Conservation (phyloP, 257 asterid genomes). For the Coffea canephora region DNA sequence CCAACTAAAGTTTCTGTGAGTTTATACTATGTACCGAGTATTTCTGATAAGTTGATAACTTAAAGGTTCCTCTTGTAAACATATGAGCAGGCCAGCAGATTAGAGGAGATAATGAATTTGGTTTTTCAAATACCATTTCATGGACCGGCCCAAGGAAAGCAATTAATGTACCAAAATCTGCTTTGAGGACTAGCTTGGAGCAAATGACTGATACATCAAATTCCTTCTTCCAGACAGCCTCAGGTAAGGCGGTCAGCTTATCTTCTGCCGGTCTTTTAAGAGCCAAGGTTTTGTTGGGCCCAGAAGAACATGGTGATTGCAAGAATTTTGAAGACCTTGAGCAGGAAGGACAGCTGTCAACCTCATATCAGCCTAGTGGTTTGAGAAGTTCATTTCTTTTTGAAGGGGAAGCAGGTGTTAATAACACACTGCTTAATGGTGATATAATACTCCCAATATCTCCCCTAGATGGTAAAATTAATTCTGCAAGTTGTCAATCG, state of each 20-base stretch:
- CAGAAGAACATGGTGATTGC: conserved; percentile 46
- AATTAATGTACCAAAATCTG: conserved; percentile 37
- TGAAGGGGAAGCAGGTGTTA: conserved; percentile 17
- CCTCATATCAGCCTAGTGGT: conserved; percentile 29
- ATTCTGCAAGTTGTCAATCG: conserved; percentile 29
- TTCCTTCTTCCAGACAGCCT: conserved; percentile 45
- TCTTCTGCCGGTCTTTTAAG: conserved; percentile 75
- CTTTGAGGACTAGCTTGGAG: conserved; percentile 7
- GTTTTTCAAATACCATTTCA: conserved; percentile 50
- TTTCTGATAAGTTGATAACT: background rate
- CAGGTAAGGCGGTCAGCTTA: conserved; percentile 72
- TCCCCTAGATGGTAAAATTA: conserved; percentile 33
- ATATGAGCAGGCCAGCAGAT: conserved; percentile 43
- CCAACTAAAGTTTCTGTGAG: background rate
- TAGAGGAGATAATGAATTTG: conserved; percentile 36
- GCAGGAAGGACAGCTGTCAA: conserved; percentile 30
- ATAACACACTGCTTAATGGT: conserved; percentile 31
- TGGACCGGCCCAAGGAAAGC: conserved; percentile 59
- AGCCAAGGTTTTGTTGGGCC: conserved; percentile 73
- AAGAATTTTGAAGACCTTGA: conserved; percentile 35
- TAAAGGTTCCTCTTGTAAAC: background rate
- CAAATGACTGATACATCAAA: conserved; percentile 12
- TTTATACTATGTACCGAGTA: background rate
- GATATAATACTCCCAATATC: conserved; percentile 26
- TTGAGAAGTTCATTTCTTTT: conserved; percentile 28